Base-by-base conservation (phyloP, 2,329 filamentous ascomycete species). In the Fonsecaea pugnacius region DNA sequence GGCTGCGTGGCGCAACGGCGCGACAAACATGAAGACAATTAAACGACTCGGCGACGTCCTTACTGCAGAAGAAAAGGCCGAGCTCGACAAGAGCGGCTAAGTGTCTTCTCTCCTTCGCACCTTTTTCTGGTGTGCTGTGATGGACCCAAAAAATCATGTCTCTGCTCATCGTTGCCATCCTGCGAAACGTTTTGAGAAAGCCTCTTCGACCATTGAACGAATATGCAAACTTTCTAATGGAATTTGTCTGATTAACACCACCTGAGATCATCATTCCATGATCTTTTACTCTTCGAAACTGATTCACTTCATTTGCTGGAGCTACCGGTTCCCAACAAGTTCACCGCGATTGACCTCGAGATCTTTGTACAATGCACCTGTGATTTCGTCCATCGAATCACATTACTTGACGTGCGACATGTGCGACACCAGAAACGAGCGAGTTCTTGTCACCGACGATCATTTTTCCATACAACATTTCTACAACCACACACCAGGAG, bases 11-110 rank as follows among this genome's bases (percentile, higher is more conserved):
- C 78, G 79, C 67, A 83, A 86, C 75, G 82, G 81, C 57, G 79
- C 79, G 16, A 76, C 84, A 61, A 83, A 85, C 69, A 72, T 83
- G 72, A 82, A 81, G 74, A 87, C 83, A 72, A 81, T 84, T 71
- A 84, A 85, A 77, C 83, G 80, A 72, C 79, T 87, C 63, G 76
- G 80, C 60, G 79, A 81, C 64, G 75, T 84, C 64, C 75, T 87
- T 63, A 82, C 83, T 71, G 73, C 76, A 30, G 77, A 80, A 64
- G 75, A 87, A 63, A 83, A 79, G 73, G 76, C 79, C 69, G 80
- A 83, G 69, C 79, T 88, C 69, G 66, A 67, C 51, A 66, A 64
- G 32, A 69, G 68, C 66, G 65, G 66, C 55, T 70, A 60, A 67
- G 40, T 27, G 30, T 36, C 50, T 12, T 6, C 36, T 48, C 21